Conservation (phyloP, 371 early-diverging fungal genomes). For the Lichtheimia hyalospora region DNA sequence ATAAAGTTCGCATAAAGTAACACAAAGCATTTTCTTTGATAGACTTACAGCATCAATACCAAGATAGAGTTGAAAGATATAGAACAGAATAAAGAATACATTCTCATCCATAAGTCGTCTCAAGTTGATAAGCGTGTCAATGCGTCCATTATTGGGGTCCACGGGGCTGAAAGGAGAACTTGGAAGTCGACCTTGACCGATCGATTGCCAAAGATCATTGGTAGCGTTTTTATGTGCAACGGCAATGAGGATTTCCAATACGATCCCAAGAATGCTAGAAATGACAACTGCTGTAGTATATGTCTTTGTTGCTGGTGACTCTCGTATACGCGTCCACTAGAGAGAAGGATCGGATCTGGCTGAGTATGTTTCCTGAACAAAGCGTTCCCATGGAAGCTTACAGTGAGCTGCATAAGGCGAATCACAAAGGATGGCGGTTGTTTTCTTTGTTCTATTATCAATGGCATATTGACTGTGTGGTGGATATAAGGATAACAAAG, state of each 20-base stretch:
- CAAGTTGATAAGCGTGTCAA: conserved; percentile 19
- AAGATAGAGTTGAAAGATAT: conserved; percentile 42
- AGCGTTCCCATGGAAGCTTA: no score
- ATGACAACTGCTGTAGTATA: conserved; percentile 26
- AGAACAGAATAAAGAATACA: conserved; percentile 44
- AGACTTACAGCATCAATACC: conserved; percentile 51
- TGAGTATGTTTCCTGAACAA: no score
- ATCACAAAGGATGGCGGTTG: no score
- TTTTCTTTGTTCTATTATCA: no score
- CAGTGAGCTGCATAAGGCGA: no score
- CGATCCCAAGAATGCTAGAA: conserved; percentile 35
- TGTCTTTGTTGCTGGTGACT: conserved; percentile 30
- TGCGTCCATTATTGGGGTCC: conserved; percentile 12
- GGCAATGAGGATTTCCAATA: conserved; percentile 39
- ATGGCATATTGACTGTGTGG: no score
- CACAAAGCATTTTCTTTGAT: no score
- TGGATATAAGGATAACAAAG: no score
- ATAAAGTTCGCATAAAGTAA: no score
- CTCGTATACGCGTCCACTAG: conserved; percentile 25
- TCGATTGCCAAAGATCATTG: conserved; percentile 15
- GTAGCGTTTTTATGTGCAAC: conserved; percentile 28
- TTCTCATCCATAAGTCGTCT: conserved; percentile 48
- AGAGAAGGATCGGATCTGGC: background rate
- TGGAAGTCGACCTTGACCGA: conserved; percentile 6
- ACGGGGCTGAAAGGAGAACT: conserved; percentile 16